Evolutionary conservation across 495 filamentous ascomycete genomes (phyloP).

Genomic region (Aspergillus haitiensis): DNA sequence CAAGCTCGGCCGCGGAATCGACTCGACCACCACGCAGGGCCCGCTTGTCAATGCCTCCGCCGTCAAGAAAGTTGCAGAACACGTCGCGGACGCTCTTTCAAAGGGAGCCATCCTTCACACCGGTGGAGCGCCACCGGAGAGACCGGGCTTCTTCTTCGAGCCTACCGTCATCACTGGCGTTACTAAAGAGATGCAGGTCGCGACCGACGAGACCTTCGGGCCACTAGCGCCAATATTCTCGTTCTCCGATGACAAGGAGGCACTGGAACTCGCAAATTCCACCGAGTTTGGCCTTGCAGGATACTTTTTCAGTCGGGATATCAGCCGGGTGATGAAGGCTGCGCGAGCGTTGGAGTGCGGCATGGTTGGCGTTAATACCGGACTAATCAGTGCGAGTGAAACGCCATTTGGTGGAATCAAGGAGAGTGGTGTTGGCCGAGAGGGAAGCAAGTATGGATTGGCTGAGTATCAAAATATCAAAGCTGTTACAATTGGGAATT

Average conservation of each 20-base stretch:
- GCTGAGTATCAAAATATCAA: conserved; percentile 52
- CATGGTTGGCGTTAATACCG: conserved; percentile 39
- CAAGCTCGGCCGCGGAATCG: conserved; percentile 69
- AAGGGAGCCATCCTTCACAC: conserved; percentile 33
- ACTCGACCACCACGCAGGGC: conserved; percentile 64
- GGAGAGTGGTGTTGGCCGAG: conserved; percentile 50
- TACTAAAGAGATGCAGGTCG: conserved; percentile 45
- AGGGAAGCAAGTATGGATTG: conserved; percentile 51
- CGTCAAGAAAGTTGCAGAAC: conserved; percentile 65
- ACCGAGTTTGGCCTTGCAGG: conserved; percentile 34
- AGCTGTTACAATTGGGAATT: conserved; percentile 23
- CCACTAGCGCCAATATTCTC: conserved; percentile 28
- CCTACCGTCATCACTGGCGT: conserved; percentile 69
- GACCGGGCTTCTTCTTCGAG: conserved; percentile 61
- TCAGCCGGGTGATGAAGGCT: conserved; percentile 26
- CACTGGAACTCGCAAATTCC: conserved; percentile 28
- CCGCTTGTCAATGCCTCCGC: conserved; percentile 72
- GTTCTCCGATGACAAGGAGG: conserved; percentile 34
- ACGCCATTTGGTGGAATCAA: conserved; percentile 53
- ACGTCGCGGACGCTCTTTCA: conserved; percentile 66
- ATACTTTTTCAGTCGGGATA: conserved; percentile 32
- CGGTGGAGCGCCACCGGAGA: conserved; percentile 52
- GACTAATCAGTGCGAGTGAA: conserved; percentile 31
- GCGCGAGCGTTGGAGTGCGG: conserved; percentile 27
- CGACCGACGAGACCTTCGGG: conserved; percentile 35